Evolutionary conservation across 257 asterid species (phyloP).

Genomic region (Solanum pennellii): DNA sequence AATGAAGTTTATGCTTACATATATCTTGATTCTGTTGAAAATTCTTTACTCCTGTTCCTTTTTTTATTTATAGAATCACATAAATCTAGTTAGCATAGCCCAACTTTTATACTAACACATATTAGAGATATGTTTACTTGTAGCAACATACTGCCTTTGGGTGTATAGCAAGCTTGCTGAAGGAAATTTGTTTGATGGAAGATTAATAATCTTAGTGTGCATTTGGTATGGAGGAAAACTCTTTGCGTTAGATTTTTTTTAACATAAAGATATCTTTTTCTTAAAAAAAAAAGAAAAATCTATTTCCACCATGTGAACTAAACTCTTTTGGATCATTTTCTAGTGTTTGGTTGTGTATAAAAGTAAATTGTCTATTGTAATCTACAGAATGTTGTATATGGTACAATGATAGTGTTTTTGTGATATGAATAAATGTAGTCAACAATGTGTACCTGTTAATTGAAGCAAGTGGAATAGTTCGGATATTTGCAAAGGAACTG

Average conservation of each 20-base stretch:
- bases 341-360: not conserved
- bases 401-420: not conserved
- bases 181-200: not conserved
- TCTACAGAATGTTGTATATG: not conserved
- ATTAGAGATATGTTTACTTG: not conserved
- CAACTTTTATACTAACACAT: not conserved
- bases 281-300: not conserved
- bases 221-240: not conserved
- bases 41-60: not conserved
- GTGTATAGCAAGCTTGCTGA: not conserved
- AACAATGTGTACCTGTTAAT: not conserved
- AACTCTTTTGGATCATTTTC: not conserved
- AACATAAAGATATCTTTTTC: not conserved
- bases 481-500: not conserved
- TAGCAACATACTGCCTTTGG: not conserved
- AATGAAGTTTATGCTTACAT: not conserved
- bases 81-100: not conserved
- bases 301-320: not conserved
- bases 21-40: not conserved
- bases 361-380: not conserved
- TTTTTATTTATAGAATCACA: not conserved
- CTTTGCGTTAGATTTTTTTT: not conserved
- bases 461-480: not conserved
- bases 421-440: not conserved
- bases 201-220: not conserved